Percentiles rank a stretch among this genome's conserved stretches.
Evolutionary conservation across 176 grass and related monocot species (phyloP).

Genomic region (Triticum aestivum): IWGSC_CS_RefSeq_v2.1 NC_057796.1:20585461-20585960

Average conservation of each 20-base stretch:
- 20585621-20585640: slow-evolving; percentile 90
- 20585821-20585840: slow-evolving; percentile 90
- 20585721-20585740: slow-evolving; percentile 94
- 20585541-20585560: slow-evolving; percentile 88
- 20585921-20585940: slow-evolving; percentile 82
- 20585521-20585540: slow-evolving; percentile 80
- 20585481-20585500: slow-evolving; percentile 87
- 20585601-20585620: slow-evolving; percentile 77
- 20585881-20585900: slow-evolving; percentile 94
- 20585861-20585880: slow-evolving; percentile 92
- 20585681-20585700: slow-evolving; percentile 85
- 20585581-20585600: slow-evolving; percentile 90
- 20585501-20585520: slow-evolving; percentile 94
- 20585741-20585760: slow-evolving; percentile 76
- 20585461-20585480: slow-evolving; percentile 94
- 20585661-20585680: slow-evolving; percentile 74
- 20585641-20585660: slow-evolving; percentile 97
- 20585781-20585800: slow-evolving; percentile 89
- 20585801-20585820: slow-evolving; percentile 91
- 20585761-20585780: slow-evolving; percentile 73
- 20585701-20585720: slow-evolving; percentile 89
- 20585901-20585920: slow-evolving; percentile 81
- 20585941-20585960: slow-evolving; percentile 75
- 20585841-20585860: slow-evolving; percentile 81
- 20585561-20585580: slow-evolving; percentile 97